Conservation (phyloP, 2,329 filamentous ascomycete genomes). For the Monosporascus sp. region DNA sequence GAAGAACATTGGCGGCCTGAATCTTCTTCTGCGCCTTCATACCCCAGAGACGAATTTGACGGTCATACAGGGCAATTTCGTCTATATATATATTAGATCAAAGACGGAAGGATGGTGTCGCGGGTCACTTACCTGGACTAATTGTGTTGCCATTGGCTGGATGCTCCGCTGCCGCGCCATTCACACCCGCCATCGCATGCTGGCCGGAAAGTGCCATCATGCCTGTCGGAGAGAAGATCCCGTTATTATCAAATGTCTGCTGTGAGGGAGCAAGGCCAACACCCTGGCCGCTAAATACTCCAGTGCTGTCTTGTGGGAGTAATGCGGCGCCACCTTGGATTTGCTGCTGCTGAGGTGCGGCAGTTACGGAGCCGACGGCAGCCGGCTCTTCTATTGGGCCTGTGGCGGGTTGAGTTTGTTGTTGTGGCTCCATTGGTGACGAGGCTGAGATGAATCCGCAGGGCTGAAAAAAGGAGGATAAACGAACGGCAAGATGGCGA, state of each 20-base stretch:
- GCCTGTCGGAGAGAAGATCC: background rate
- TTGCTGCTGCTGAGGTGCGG: background rate
- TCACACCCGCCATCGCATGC: background rate
- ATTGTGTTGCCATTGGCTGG: constrained; percentile 21
- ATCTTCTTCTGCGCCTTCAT: constrained; percentile 92
- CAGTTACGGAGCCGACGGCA: background rate
- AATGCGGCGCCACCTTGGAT: background rate
- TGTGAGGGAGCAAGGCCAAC: background rate
- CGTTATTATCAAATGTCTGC: background rate
- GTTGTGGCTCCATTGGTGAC: background rate
- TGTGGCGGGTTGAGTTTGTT: background rate
- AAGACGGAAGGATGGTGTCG: background rate
- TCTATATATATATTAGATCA: constrained; percentile 45
- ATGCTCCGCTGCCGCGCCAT: background rate
- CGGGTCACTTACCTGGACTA: constrained; percentile 28
- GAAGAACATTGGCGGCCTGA: constrained; percentile 80
- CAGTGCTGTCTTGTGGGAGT: background rate
- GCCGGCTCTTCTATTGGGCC: background rate
- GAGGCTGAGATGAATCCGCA: background rate
- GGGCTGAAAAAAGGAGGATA: background rate
- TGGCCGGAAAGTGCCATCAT: background rate
- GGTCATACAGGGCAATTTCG: constrained; percentile 94
- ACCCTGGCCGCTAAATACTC: background rate
- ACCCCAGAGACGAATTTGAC: constrained; percentile 95
- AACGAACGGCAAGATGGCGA: background rate